Conservation (phyloP, 306 rosid genomes). For the Vicia villosa region DNA sequence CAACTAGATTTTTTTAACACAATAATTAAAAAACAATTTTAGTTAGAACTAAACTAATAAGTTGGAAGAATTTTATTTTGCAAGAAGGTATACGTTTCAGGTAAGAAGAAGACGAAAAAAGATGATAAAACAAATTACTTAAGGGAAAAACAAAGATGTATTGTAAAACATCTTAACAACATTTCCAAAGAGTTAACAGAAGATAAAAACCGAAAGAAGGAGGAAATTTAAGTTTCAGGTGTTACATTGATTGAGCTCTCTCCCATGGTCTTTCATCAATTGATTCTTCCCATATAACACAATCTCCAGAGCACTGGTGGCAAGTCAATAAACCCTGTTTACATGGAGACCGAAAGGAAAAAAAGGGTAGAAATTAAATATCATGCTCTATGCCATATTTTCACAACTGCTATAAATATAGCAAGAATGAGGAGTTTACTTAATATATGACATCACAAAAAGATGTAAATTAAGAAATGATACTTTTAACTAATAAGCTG, state of each 20-base stretch:
- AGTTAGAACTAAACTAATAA: no score
- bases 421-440: conserved; percentile 8
- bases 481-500: conserved; percentile 5
- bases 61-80: no score
- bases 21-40: no score
- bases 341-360: conserved; percentile 22
- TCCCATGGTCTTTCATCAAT: conserved; percentile 97
- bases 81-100: no score
- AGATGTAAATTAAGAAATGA: conserved; percentile 8
- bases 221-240: conserved; percentile 4
- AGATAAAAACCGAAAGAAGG: conserved; percentile 17
- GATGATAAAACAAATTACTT: no score
- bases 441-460: conserved; percentile 24
- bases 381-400: conserved; percentile 2
- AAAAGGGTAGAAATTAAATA: conserved; percentile 20
- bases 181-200: conserved; percentile 19
- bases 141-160: no score
- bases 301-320: conserved; percentile 80
- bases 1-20: no score
- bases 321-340: conserved; percentile 85
- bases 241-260: conserved; percentile 80
- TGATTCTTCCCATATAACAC: conserved; percentile 96
- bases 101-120: no score
- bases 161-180: background rate
- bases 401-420: conserved; percentile 15